These are phyloP conservation scores for Aspergillus taichungensis DNA, from an alignment of 495 filamentous ascomycete genomes.

Conservation along the genomic window DNA sequence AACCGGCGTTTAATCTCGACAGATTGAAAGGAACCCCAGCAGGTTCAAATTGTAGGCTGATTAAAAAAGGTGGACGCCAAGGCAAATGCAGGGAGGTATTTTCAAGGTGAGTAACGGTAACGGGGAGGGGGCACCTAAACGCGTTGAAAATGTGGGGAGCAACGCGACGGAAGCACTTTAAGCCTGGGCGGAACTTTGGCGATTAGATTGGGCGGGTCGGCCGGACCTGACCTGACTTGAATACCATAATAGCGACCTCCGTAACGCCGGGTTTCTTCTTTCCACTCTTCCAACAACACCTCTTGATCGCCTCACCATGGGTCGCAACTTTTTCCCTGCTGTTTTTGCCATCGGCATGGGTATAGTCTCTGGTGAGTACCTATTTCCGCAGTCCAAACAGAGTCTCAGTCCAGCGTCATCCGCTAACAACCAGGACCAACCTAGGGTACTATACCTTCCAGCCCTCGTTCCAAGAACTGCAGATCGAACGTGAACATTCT, in stretches of 20 bases:
- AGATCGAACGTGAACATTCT: not conserved
- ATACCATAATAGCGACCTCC: not conserved
- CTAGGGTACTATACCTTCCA: conserved; percentile 27
- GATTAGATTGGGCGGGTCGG: conserved; percentile 1
- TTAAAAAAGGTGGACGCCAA: too few species aligned
- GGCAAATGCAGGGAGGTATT: too few species aligned
- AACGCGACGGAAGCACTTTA: conserved; percentile 15
- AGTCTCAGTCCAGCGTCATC: not conserved
- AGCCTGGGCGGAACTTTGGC: conserved; percentile 13
- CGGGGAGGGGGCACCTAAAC: conserved; percentile 12
- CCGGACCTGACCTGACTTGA: not conserved
- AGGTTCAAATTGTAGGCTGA: too few species aligned
- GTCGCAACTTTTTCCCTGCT: conserved; percentile 33
- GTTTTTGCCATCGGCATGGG: conserved; percentile 33
- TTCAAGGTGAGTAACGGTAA: too few species aligned
- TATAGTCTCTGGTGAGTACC: conserved; percentile 26
- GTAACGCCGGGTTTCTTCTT: not conserved
- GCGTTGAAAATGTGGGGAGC: conserved; percentile 30
- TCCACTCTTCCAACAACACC: not conserved
- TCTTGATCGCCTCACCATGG: conserved; percentile 16
- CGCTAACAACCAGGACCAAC: not conserved
- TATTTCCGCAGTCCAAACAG: not conserved
- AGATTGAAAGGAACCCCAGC: not conserved
- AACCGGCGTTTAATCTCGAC: too few species aligned
- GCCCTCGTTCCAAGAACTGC: conserved; percentile 13